Evolutionary conservation across 2,329 filamentous ascomycete genomes (phyloP), one percentile per base, ranked within the genome.

Genomic region (Setomelanomma holmii): DNA sequence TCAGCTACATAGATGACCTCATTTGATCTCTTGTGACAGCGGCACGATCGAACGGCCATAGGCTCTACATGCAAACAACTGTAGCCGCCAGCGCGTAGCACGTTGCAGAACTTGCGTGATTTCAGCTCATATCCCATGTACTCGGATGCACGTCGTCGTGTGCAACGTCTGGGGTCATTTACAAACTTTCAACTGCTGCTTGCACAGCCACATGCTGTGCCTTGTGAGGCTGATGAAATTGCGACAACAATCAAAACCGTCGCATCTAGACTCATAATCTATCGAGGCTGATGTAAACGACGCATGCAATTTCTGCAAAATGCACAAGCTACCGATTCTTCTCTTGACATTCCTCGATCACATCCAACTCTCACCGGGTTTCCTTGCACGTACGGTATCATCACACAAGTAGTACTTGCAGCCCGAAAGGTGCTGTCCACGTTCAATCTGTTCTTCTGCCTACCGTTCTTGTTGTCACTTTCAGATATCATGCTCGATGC

Each of bases 61-160:
- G n/a, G n/a, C n/a, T n/a, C n/a, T n/a, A n/a, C n/a, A n/a, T n/a
- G n/a, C n/a, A n/a, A n/a, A 11, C 19, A 19, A 6, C 27, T 30
- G 27, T 14, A 44, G 16, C 23, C 23, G 16, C 27, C 12, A 24
- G 5, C n/a, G n/a, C 40, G 19, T 24, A 38, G 14, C 38, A 42
- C 39, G 17, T 41, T 34, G 34, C 36, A 19, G 5, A 7, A 10
- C 30, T 35, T 20, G 11, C 12, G 16, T 19, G 22, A 21, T 11
- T 46, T 49, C 46, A 49, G 46, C 46, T 49, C 16, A 21, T 30
- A 36, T 19, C 39, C 46, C 46, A 35, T 49, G 30, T 42, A n/a
- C 17, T 20, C 21, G 19, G 30, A 49, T 49, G 46, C 39, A 49
- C 10, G 46, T 46, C 17, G 34, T 39, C 33, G 43, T 46, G 43